Evolutionary conservation across 129 eudicot species (phyloP).

Genomic region (Ambrosia artemisiifolia): DNA sequence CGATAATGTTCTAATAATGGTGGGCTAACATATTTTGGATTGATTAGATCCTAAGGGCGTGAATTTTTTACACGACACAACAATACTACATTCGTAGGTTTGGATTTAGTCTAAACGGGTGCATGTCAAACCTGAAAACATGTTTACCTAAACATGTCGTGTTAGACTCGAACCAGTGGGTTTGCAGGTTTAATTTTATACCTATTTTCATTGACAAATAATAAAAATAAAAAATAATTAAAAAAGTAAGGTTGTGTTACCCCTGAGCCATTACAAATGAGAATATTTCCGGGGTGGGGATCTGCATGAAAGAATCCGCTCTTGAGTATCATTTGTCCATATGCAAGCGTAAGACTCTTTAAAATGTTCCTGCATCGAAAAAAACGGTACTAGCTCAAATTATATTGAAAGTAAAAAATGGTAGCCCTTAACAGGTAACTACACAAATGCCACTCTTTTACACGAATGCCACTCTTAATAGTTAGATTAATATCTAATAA

Average conservation of each 20-base stretch:
- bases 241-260: constrained; percentile 21
- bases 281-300: constrained; percentile 97
- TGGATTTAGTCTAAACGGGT: too few species aligned
- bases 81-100: too few species aligned
- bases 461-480: neutral
- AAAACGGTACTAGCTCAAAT: constrained; percentile 3
- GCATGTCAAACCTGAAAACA: too few species aligned
- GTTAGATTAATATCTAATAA: neutral
- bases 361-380: constrained; percentile 67
- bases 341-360: constrained; percentile 80
- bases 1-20: neutral
- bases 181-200: too few species aligned
- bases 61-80: too few species aligned
- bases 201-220: neutral
- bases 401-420: neutral
- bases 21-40: neutral
- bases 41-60: neutral
- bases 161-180: too few species aligned
- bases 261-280: constrained; percentile 87
- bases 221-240: neutral
- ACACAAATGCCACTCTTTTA: neutral
- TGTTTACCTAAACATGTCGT: too few species aligned
- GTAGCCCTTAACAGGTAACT: neutral
- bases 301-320: constrained; percentile 99
- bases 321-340: constrained; percentile 96